These are phyloP conservation scores for Fusarium sp. DNA, from an alignment of 2,329 filamentous ascomycete genomes.

Conservation along the genomic window DNA sequence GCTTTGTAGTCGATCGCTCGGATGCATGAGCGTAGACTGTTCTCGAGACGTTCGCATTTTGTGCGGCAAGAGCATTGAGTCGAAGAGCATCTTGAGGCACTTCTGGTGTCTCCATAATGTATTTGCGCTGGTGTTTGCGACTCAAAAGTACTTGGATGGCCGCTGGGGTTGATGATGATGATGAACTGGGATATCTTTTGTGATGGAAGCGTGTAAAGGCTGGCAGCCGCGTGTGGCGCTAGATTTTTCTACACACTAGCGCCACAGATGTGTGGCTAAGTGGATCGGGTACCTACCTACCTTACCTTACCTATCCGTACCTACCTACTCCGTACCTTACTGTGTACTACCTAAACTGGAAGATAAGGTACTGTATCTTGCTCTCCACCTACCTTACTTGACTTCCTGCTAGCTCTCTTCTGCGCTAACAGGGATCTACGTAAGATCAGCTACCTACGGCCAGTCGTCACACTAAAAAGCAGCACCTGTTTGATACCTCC, in stretches of 20 bases:
- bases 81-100: slow-evolving; percentile 45
- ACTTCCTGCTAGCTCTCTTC: background rate
- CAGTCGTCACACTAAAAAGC: background rate
- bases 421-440: background rate
- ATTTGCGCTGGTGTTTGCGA: slow-evolving; percentile 2
- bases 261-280: slow-evolving; percentile 31
- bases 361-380: background rate
- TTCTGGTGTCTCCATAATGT: slow-evolving; percentile 47
- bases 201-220: slow-evolving; percentile 34
- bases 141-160: background rate
- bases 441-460: slow-evolving; percentile 2
- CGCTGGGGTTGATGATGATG: slow-evolving; percentile 23
- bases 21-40: slow-evolving; percentile 44
- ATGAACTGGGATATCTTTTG: slow-evolving; percentile 22
- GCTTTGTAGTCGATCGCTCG: slow-evolving; percentile 45
- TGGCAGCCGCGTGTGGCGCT: slow-evolving; percentile 45
- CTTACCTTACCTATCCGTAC: too few species aligned
- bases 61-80: slow-evolving; percentile 46
- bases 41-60: slow-evolving; percentile 47
- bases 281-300: background rate
- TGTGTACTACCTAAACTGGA: too few species aligned
- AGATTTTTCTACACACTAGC: background rate
- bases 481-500: background rate
- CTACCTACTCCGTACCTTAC: too few species aligned
- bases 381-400: background rate